Percentiles rank a stretch among this genome's conserved stretches.
phyloP scores from a whole-genome alignment of 2,329 filamentous ascomycete genomes.

The Sporothrix luriei region DNA sequence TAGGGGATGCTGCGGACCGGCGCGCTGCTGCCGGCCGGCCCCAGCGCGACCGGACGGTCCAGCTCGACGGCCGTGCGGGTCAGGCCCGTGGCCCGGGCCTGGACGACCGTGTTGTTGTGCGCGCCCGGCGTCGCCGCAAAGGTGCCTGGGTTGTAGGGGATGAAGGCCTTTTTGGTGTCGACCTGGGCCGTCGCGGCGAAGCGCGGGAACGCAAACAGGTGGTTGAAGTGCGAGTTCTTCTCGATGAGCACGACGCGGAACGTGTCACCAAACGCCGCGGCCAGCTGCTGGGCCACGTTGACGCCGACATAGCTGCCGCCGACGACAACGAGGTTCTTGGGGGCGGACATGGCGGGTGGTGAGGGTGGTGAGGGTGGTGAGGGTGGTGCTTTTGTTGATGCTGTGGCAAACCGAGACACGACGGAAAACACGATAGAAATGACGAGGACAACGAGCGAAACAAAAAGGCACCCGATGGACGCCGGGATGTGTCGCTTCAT shows the following conservation, averaged over 20 bases:
- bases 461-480: neutral
- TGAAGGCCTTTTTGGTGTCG: conserved; percentile 59
- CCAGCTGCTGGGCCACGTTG: conserved; percentile 49
- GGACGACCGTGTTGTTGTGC: conserved; percentile 42
- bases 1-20: conserved; percentile 32
- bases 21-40: neutral
- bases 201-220: conserved; percentile 62
- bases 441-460: neutral
- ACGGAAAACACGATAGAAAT: neutral
- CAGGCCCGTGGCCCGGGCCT: conserved; percentile 41
- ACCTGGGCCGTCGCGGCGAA: conserved; percentile 58
- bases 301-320: conserved; percentile 35
- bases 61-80: conserved; percentile 48
- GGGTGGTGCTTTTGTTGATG: neutral
- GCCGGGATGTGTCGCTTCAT: conserved; percentile 6
- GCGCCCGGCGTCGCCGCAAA: conserved; percentile 37
- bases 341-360: conserved; percentile 22
- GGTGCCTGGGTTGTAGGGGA: conserved; percentile 52
- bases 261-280: conserved; percentile 50
- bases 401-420: neutral
- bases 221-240: conserved; percentile 63
- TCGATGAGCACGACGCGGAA: conserved; percentile 61
- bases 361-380: neutral
- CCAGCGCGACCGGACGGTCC: conserved; percentile 22
- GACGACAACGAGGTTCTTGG: conserved; percentile 33